A percentile compares a stretch with the other conserved stretches of the same genome.
Evolutionary conservation across 495 filamentous ascomycete species (phyloP).

Genomic region (Tetracladium setigerum): DNA sequence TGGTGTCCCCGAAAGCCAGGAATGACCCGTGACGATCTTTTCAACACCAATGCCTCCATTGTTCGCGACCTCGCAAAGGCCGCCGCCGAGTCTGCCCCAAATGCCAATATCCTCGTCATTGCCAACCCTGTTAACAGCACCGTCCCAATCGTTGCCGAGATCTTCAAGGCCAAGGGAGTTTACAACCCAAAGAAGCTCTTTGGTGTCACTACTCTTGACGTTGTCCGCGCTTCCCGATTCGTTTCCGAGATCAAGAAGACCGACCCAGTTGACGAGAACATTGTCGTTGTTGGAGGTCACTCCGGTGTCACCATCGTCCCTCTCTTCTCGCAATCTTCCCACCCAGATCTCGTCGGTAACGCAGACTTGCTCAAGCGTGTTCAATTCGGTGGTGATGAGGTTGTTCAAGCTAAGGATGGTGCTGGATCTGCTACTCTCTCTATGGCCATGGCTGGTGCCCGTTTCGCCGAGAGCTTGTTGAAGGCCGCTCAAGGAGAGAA

Average conservation of each 20-base stretch:
- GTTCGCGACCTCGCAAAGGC: constrained; percentile 98
- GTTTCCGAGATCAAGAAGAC: constrained; percentile 85
- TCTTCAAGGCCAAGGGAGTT: constrained; percentile 87
- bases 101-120: constrained; percentile 96
- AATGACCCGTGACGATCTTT: constrained; percentile 99
- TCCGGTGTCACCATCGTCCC: constrained; percentile 97
- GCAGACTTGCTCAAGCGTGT: constrained; percentile 83
- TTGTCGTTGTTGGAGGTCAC: constrained; percentile 95
- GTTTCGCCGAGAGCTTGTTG: constrained; percentile 92
- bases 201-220: constrained; percentile 98
- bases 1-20: constrained; percentile 98
- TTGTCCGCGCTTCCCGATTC: constrained; percentile 96
- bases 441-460: constrained; percentile 98
- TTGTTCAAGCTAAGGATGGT: constrained; percentile 98
- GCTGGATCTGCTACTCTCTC: constrained; percentile 96
- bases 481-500: constrained; percentile 90
- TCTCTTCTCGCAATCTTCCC: constrained; percentile 87
- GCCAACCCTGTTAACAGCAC: constrained; percentile 99
- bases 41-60: constrained; percentile 99
- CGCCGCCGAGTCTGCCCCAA: constrained; percentile 75
- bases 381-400: constrained; percentile 99
- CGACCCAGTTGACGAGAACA: constrained; percentile 85
- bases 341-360: constrained; percentile 71
- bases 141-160: constrained; percentile 92
- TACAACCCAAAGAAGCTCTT: constrained; percentile 99